phyloP scores from a whole-genome alignment of 176 grass and related monocot species.

The Poa annua region DNA sequence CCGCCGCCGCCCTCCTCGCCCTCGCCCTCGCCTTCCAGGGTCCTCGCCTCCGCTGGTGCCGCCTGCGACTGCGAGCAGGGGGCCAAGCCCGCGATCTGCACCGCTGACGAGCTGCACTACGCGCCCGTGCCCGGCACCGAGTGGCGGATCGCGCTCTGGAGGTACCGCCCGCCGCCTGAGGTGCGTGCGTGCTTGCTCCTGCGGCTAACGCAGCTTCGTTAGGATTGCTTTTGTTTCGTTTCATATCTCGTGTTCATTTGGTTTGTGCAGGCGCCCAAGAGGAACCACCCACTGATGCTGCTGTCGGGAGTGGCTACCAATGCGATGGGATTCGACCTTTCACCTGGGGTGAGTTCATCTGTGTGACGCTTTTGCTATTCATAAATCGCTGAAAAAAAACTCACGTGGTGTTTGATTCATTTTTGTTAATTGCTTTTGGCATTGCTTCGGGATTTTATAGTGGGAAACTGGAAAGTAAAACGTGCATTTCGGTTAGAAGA shows the following conservation, averaged over 20 bases:
- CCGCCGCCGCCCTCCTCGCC: constrained; percentile 12
- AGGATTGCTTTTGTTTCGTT: background rate
- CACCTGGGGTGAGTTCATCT: constrained; percentile 72
- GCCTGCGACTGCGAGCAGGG: constrained; percentile 51
- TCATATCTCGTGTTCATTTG: constrained; percentile 13
- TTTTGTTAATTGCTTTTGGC: background rate
- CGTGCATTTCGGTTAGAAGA: background rate
- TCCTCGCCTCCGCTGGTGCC: background rate
- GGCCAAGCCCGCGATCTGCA: constrained; percentile 74
- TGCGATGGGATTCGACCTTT: constrained; percentile 93
- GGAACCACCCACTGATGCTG: constrained; percentile 97
- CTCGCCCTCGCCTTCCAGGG: background rate
- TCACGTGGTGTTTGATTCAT: background rate
- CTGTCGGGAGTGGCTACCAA: constrained; percentile 93
- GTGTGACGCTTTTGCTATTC: background rate
- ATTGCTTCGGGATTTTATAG: background rate
- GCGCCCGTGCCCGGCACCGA: constrained; percentile 85
- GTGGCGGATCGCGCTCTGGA: constrained; percentile 94
- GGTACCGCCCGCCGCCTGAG: constrained; percentile 79
- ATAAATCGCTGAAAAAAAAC: background rate
- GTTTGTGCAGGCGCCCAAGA: constrained; percentile 73
- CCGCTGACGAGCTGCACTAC: constrained; percentile 95
- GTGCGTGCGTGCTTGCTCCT: constrained; percentile 57
- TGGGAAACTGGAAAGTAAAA: background rate
- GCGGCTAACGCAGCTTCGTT: background rate